Conservation (phyloP, 192 early-diverging fungal genomes). For the Chytriomyces confervae region DNA sequence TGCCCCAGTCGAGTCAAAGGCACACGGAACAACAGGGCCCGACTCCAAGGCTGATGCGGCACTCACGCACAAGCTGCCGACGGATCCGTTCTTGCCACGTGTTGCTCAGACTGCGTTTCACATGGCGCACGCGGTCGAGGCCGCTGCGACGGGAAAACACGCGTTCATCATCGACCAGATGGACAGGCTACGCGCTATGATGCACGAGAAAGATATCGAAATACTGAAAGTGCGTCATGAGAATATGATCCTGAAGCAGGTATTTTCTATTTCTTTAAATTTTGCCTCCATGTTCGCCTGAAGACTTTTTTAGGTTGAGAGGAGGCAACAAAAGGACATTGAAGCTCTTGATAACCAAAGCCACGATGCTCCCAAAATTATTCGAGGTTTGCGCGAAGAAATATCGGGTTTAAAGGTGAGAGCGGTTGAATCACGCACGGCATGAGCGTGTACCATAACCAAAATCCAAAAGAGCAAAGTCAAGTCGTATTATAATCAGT, state of each 20-base stretch:
- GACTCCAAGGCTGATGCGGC: not conserved
- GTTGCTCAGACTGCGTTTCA: not conserved
- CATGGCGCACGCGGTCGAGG: not conserved
- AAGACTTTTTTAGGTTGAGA: constrained; percentile 48
- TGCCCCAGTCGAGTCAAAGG: not conserved
- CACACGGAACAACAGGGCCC: not conserved
- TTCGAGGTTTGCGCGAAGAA: constrained; percentile 55
- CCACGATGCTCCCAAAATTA: constrained; percentile 57
- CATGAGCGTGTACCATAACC: not conserved
- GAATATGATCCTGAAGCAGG: constrained; percentile 59
- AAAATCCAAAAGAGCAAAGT: constrained; percentile 50
- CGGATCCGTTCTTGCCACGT: constrained; percentile 9
- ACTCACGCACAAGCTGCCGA: too few relatives aligned
- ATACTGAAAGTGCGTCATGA: constrained; percentile 52
- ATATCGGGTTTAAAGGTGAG: constrained; percentile 52
- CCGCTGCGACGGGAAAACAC: not conserved
- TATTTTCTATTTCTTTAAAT: constrained; percentile 4
- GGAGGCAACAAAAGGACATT: constrained; percentile 61
- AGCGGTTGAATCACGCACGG: not conserved
- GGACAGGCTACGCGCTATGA: constrained; percentile 45
- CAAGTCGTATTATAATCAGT: constrained; percentile 53
- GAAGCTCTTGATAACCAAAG: constrained; percentile 49
- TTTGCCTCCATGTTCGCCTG: not conserved
- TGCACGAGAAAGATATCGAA: constrained; percentile 57
- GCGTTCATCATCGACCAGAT: constrained; percentile 40